Conservation (phyloP, 495 filamentous ascomycete genomes). For the Jackrogersella minutella region DNA sequence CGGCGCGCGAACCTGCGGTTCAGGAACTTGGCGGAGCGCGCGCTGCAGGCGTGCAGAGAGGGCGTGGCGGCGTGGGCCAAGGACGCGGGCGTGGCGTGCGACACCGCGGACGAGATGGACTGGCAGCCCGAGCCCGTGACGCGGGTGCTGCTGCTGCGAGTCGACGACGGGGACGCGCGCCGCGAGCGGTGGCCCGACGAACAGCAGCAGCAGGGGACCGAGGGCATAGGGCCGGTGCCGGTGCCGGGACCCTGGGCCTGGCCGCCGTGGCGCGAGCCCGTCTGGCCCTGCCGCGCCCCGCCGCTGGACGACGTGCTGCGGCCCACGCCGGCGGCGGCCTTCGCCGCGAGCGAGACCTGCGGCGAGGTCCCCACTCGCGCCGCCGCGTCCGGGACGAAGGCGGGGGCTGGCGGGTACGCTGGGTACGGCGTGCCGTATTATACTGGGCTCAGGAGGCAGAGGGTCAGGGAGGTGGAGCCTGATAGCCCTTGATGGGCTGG, state of each 20-base stretch:
- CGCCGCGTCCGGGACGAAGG: not conserved
- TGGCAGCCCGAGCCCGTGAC: conserved; percentile 49
- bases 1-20: conserved; percentile 42
- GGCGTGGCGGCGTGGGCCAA: conserved; percentile 44
- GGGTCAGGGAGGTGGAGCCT: no score
- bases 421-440: no score
- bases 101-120: conserved; percentile 47
- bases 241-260: not conserved
- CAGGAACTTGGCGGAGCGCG: conserved; percentile 32
- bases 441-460: no score
- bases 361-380: not conserved
- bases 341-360: not conserved
- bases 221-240: not conserved
- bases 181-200: no score
- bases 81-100: conserved; percentile 43
- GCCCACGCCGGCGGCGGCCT: not conserved
- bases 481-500: not conserved
- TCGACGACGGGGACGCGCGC: no score
- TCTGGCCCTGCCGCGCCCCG: no score
- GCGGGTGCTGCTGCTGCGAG: conserved; percentile 29
- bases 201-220: not conserved
- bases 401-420: no score
- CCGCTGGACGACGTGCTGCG: not conserved
- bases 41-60: conserved; percentile 12
- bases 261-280: not conserved